Conservation (phyloP, 192 early-diverging fungal species). For the Backusella parvicylindrica region DNA sequence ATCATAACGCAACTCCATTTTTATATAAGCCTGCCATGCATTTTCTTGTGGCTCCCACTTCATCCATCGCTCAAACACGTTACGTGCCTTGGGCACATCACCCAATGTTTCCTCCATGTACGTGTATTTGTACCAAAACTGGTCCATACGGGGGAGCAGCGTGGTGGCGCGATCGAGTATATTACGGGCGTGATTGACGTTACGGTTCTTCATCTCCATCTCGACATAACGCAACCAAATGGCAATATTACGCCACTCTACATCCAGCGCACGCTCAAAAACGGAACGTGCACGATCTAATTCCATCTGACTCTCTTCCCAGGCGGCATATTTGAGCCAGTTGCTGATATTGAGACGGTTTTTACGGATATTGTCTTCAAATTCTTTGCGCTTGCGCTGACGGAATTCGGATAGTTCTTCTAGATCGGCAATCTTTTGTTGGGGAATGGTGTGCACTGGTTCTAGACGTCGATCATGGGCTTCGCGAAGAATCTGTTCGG, state of each 20-base stretch:
- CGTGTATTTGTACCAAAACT: conserved; percentile 94
- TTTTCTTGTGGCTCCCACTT: conserved; percentile 92
- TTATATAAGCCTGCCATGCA: conserved; percentile 93
- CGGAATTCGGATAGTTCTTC: conserved; percentile 93
- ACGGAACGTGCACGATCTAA: conserved; percentile 80
- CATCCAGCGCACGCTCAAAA: conserved; percentile 91
- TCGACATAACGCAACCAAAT: conserved; percentile 93
- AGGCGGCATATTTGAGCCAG: conserved; percentile 95
- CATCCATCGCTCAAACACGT: conserved; percentile 99
- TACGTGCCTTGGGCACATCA: conserved; percentile 82
- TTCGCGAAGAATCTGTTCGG: conserved; percentile 97
- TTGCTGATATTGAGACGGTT: conserved; percentile 83
- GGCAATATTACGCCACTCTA: conserved; percentile 83
- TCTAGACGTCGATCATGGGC: conserved; percentile 79
- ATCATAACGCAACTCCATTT: conserved; percentile 87
- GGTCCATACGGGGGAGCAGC: conserved; percentile 77
- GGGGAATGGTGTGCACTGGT: conserved; percentile 58
- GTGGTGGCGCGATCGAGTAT: conserved; percentile 90
- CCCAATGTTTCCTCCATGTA: conserved; percentile 98
- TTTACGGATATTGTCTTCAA: conserved; percentile 86
- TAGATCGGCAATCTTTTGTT: conserved; percentile 88
- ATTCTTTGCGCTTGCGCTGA: conserved; percentile 87
- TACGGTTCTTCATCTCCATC: conserved; percentile 97
- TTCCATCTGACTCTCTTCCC: conserved; percentile 93
- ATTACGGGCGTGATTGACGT: conserved; percentile 91